A percentile compares a stretch with the other conserved stretches of the same genome.
phyloP scores from a whole-genome alignment of 306 rosid genomes.

The Medicago arabica region DNA sequence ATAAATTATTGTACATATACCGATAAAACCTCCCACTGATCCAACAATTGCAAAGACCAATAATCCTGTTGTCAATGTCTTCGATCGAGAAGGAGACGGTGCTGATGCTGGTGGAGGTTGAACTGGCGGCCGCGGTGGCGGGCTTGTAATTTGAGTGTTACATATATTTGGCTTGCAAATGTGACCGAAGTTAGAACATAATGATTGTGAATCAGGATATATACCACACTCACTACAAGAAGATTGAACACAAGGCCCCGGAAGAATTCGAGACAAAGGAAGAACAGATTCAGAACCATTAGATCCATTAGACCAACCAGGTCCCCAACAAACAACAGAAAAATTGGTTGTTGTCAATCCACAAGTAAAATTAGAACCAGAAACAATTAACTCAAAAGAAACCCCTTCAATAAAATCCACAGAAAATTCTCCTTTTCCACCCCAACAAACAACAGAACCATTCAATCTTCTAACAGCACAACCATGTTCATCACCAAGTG shows the following conservation, averaged over 20 bases:
- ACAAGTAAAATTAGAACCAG: constrained; percentile 80
- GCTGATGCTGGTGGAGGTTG: neutral
- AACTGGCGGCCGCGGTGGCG: constrained; percentile 5
- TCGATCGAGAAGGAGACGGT: constrained; percentile 42
- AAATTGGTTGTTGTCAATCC: constrained; percentile 60
- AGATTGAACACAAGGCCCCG: constrained; percentile 81
- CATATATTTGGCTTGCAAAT: constrained; percentile 67
- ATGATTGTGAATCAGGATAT: constrained; percentile 56
- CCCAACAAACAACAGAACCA: constrained; percentile 79
- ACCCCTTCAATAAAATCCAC: constrained; percentile 35
- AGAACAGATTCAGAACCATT: constrained; percentile 44
- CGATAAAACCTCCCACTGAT: constrained; percentile 77
- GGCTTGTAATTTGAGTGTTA: neutral
- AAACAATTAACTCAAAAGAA: constrained; percentile 66
- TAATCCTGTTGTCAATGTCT: constrained; percentile 63
- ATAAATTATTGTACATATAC: constrained; percentile 69
- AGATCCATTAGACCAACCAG: constrained; percentile 60
- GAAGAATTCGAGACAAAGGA: constrained; percentile 65
- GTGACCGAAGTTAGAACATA: constrained; percentile 59
- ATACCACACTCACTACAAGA: constrained; percentile 61
- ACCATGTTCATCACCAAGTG: constrained; percentile 74
- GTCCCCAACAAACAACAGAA: constrained; percentile 84
- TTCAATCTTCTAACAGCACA: constrained; percentile 63
- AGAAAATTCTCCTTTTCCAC: constrained; percentile 54
- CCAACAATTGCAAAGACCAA: constrained; percentile 84